A percentile compares a stretch with the other conserved stretches of the same genome.
These are phyloP conservation scores for Liquidambar formosana DNA, from an alignment of 164 flowering plant species.

Conservation along the genomic window DNA sequence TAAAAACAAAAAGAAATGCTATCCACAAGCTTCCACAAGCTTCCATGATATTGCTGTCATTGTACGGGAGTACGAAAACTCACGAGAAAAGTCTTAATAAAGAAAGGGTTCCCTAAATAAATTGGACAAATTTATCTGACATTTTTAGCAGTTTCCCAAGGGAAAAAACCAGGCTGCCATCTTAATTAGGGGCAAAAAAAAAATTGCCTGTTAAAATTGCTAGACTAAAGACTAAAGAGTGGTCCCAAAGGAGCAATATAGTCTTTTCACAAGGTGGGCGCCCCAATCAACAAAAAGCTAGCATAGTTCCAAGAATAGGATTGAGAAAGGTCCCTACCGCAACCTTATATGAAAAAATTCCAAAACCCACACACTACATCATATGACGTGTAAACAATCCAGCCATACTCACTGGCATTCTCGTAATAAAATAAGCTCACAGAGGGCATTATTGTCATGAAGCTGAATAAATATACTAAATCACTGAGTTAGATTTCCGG, in stretches of 20 bases:
- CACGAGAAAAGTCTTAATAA: no score
- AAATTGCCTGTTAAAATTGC: not conserved
- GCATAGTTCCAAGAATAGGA: slow-evolving; percentile 11
- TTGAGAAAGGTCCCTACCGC: no score
- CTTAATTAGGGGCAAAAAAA: not conserved
- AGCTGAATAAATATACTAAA: not conserved
- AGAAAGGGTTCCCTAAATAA: no score
- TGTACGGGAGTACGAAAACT: no score
- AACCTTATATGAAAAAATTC: not conserved
- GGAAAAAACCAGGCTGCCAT: no score
- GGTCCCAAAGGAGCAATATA: not conserved
- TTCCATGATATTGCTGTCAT: no score
- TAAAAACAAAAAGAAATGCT: no score
- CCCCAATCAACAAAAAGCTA: slow-evolving; percentile 7
- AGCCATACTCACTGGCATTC: not conserved
- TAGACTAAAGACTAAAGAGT: no score
- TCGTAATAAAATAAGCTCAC: not conserved
- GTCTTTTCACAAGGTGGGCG: not conserved
- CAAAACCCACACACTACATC: not conserved
- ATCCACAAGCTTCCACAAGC: no score
- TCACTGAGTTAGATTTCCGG: slow-evolving; percentile 6
- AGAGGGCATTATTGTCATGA: not conserved
- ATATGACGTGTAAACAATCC: not conserved
- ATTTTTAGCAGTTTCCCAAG: no score
- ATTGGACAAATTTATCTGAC: no score